Evolutionary conservation across 805 yeast species (phyloP), one percentile per base, ranked within the genome.

Genomic region (Ogataea corticis): DNA sequence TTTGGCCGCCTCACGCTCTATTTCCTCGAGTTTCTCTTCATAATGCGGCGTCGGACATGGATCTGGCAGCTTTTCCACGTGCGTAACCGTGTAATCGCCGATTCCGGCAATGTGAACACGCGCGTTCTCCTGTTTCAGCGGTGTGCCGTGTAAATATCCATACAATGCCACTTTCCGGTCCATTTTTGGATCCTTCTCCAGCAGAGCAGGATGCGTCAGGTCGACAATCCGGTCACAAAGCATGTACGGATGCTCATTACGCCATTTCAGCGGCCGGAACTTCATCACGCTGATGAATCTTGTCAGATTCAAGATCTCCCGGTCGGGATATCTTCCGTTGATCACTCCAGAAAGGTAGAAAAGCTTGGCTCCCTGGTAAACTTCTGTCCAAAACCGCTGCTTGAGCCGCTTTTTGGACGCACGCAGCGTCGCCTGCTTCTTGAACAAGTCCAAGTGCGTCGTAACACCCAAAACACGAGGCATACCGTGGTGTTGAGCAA

Each of bases 401-500:
- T 94, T 94, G 57, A 94, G 78, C 55, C 89, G 78, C 64, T 94
- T 94, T 67, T 94, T 94, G 0, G 97, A 82, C 0, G 96, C 88
- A 59, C 97, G 78, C 62, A 94, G 75, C 1, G 97, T 89, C 11
- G 95, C 76, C 49, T 86, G 96, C 14, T 87, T 84, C 63, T 87
- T 91, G 75, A 94, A 94, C 41, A 94, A 75, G 67, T 94, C 99
- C 59, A 95, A 75, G 71, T 94, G 99, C 0, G 99, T 94, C 6
- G 96, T 86, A 9, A 94, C 87, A 54, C 98, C 99, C 36, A 94
- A 73, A 15, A 94, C 95, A 57, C 97, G 80, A 33, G 99, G 99
- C 91, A 94, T 94, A 67, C 99, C 99, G 66, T 94, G 99, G 62
- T 92, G 97, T 58, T 94, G 96, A 3, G 97, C 95, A 54, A 94